These are phyloP conservation scores for Lizonia empirigonia DNA, from an alignment of 2,329 filamentous ascomycete species.

Conservation along the genomic window DNA sequence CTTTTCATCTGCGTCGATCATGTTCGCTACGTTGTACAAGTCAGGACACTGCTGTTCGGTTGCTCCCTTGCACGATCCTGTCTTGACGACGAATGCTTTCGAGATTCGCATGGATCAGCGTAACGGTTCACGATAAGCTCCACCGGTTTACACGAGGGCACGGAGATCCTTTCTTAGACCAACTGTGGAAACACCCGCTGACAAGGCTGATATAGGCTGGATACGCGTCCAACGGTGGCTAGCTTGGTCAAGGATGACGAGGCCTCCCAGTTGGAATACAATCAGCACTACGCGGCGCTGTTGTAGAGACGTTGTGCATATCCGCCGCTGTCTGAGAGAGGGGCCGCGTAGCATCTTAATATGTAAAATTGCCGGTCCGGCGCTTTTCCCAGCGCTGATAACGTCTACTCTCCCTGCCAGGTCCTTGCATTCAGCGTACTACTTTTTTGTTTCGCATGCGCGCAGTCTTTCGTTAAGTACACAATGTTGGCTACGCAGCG, in stretches of 20 bases:
- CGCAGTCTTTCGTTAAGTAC: neutral
- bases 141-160: neutral
- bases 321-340: neutral
- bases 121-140: neutral
- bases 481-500: slow-evolving; percentile 26
- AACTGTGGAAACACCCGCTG: neutral
- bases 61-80: neutral
- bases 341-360: neutral
- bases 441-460: neutral
- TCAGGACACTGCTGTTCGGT: no score
- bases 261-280: neutral
- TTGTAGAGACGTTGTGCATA: neutral
- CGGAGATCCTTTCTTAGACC: neutral
- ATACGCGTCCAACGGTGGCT: neutral
- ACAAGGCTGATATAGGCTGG: neutral
- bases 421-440: neutral
- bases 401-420: neutral
- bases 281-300: no score
- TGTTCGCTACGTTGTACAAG: no score
- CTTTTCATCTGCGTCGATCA: neutral
- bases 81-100: no score
- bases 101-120: neutral
- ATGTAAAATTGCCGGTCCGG: neutral
- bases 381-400: no score
- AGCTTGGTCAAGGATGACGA: neutral